phyloP scores from a whole-genome alignment of 306 rosid species.

The Geum urbanum region DNA sequence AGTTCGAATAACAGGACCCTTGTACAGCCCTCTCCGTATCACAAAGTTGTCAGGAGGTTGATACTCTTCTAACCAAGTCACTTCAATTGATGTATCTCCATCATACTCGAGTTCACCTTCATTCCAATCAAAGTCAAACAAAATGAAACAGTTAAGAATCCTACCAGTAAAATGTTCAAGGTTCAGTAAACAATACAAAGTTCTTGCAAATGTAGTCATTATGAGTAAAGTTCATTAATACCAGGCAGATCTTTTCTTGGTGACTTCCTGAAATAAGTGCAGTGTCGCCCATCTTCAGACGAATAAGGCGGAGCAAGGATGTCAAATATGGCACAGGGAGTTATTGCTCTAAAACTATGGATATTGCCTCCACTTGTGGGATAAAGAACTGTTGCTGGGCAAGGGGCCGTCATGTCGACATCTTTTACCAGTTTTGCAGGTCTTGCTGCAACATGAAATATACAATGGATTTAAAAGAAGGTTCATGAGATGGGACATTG shows the following conservation, averaged over 20 bases:
- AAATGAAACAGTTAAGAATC: background rate
- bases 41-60: constrained; percentile 84
- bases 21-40: constrained; percentile 84
- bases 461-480: constrained; percentile 21
- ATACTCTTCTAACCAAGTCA: constrained; percentile 83
- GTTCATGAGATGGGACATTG: background rate
- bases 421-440: constrained; percentile 78
- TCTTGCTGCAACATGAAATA: constrained; percentile 55
- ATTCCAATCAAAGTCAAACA: constrained; percentile 18
- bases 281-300: constrained; percentile 72
- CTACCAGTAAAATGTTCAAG: background rate
- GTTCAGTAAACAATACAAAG: background rate
- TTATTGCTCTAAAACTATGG: constrained; percentile 77
- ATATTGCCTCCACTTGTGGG: constrained; percentile 91
- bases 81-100: constrained; percentile 49
- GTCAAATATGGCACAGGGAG: constrained; percentile 96
- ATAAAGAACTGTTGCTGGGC: constrained; percentile 72
- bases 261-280: constrained; percentile 80
- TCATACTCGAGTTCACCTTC: constrained; percentile 47
- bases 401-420: constrained; percentile 73
- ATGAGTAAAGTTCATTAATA: constrained; percentile 25
- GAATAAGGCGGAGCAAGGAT: constrained; percentile 88
- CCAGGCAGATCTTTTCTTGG: constrained; percentile 67
- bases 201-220: background rate
- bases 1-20: constrained; percentile 85